phyloP scores from a whole-genome alignment of 2,329 filamentous ascomycete species.

The Paraphoma chrysanthemicola region DNA sequence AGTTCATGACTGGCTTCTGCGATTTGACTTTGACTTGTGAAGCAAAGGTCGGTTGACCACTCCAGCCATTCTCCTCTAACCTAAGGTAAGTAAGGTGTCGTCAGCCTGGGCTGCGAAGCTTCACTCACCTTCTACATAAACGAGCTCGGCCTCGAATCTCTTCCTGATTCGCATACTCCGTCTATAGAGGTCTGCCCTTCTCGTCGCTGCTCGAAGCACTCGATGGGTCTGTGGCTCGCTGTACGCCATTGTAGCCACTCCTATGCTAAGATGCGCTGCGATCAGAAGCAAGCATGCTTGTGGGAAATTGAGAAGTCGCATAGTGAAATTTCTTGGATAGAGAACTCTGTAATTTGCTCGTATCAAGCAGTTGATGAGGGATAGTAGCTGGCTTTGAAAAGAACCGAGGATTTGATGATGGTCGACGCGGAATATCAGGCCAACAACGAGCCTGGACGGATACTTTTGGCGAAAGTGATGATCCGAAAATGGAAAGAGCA shows the following conservation, averaged over 20 bases:
- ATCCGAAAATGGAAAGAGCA: background rate
- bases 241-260: conserved; percentile 9
- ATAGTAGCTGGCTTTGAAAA: background rate
- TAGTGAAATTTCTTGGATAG: background rate
- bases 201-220: conserved; percentile 42
- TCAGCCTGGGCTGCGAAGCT: background rate
- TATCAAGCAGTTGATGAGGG: background rate
- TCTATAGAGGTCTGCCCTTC: conserved; percentile 29
- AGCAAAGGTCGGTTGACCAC: conserved; percentile 36
- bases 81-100: conserved; percentile 2
- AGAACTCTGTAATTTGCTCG: background rate
- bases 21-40: conserved; percentile 43
- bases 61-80: conserved; percentile 32
- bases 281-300: conserved; percentile 21
- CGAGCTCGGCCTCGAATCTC: conserved; percentile 35
- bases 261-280: conserved; percentile 18
- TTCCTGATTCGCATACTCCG: conserved; percentile 34
- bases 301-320: conserved; percentile 18
- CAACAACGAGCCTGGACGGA: background rate
- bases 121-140: conserved; percentile 43
- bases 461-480: background rate
- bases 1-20: conserved; percentile 38
- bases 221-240: conserved; percentile 19
- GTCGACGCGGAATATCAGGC: background rate
- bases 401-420: too few relatives aligned